Percentiles rank a stretch among this genome's conserved stretches.
Evolutionary conservation across 495 filamentous ascomycete species (phyloP).

Genomic region (Penicillium alfredii): DNA sequence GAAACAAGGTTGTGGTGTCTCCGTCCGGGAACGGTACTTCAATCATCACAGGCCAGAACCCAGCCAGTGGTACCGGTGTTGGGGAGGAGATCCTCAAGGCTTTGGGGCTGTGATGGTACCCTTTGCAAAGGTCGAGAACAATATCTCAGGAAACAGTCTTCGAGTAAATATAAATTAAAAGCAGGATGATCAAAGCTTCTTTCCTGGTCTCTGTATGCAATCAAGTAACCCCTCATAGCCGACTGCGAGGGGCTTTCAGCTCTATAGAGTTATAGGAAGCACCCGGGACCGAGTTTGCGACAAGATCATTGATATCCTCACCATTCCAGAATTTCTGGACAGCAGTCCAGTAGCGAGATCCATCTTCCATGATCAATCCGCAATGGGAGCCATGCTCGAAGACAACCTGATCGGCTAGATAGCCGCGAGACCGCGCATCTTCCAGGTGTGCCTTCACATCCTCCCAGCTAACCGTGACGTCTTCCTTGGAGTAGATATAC

Average conservation of each 20-base stretch:
- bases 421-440: constrained; percentile 25
- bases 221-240: too few relatives aligned
- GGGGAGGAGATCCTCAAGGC: too few relatives aligned
- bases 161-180: too few relatives aligned
- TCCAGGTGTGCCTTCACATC: constrained; percentile 29
- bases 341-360: constrained; percentile 20
- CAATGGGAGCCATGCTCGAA: constrained; percentile 32
- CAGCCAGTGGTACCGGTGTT: too few relatives aligned
- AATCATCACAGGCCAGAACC: too few relatives aligned
- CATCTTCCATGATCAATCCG: constrained; percentile 22
- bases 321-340: constrained; percentile 18
- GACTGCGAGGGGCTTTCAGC: neutral
- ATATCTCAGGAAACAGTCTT: too few relatives aligned
- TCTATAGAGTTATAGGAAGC: neutral
- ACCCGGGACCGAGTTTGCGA: too few relatives aligned
- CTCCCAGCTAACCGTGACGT: constrained; percentile 29
- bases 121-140: too few relatives aligned
- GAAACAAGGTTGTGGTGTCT: too few relatives aligned
- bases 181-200: neutral
- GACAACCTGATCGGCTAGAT: constrained; percentile 16
- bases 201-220: too few relatives aligned
- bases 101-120: too few relatives aligned
- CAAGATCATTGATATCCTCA: constrained; percentile 5
- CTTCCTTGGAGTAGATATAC: constrained; percentile 35
- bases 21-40: too few relatives aligned